Conservation (phyloP, 2,329 filamentous ascomycete genomes). For the Colletotrichum sojae region DNA sequence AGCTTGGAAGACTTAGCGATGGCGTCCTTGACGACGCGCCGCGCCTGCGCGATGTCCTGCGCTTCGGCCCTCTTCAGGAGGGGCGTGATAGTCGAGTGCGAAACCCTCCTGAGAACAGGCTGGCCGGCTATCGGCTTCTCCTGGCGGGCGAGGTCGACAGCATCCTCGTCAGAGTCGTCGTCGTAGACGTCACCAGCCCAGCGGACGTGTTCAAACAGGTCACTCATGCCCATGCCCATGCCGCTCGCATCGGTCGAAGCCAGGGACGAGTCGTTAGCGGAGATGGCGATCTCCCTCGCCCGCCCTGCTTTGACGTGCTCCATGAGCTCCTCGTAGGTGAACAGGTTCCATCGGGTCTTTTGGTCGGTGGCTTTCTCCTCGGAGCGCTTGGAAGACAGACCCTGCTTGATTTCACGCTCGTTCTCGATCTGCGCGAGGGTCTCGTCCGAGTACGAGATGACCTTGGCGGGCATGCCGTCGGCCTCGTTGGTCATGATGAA, state of each 20-base stretch:
- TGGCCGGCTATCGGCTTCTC: background rate
- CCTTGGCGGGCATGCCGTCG: constrained; percentile 8
- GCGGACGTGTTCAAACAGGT: background rate
- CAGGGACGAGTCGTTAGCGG: background rate
- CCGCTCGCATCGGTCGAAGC: background rate
- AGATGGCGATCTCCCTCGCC: background rate
- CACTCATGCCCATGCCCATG: background rate
- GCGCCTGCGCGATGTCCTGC: constrained; percentile 35
- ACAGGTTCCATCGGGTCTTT: background rate
- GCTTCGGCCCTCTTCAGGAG: constrained; percentile 13
- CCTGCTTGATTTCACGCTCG: background rate
- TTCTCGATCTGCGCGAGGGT: background rate
- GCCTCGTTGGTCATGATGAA: background rate
- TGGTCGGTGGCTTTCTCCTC: background rate
- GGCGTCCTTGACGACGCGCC: constrained; percentile 40
- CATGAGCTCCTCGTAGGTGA: background rate
- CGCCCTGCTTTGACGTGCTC: background rate
- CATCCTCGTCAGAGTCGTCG: background rate
- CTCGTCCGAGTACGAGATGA: background rate
- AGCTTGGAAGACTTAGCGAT: constrained; percentile 24
- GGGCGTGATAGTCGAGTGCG: constrained; percentile 11
- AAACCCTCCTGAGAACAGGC: background rate
- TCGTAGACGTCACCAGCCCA: background rate
- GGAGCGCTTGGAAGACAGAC: background rate
- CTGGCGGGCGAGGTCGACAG: background rate